Percentiles rank a stretch among this genome's conserved stretches.
These are phyloP conservation scores for Dictyostelium firmibasis DNA, from an alignment of 78 protist genomes.

Conservation along the genomic window DNA sequence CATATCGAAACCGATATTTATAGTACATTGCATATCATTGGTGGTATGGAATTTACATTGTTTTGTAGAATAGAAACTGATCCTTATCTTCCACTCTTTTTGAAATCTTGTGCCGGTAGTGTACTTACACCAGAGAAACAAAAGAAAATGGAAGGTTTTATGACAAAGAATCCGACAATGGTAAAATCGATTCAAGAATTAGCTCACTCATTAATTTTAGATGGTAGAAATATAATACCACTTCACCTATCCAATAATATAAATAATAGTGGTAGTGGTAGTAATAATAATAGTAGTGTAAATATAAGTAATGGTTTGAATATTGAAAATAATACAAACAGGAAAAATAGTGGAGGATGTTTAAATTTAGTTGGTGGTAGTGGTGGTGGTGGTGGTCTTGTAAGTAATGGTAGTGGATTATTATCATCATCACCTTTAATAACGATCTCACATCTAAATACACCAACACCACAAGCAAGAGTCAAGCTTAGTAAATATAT, in stretches of 20 bases:
- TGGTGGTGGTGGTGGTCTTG: not conserved
- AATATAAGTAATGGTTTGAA: not conserved
- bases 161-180: constrained; percentile 10
- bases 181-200: constrained; percentile 45
- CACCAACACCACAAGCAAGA: not conserved
- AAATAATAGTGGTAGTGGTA: not conserved
- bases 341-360: not conserved
- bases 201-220: constrained; percentile 43
- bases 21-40: constrained; percentile 36
- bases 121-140: not conserved
- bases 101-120: constrained; percentile 54
- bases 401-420: not conserved
- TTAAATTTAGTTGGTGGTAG: not conserved
- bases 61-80: constrained; percentile 56
- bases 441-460: not conserved
- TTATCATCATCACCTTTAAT: not conserved
- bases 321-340: not conserved
- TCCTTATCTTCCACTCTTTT: constrained; percentile 50
- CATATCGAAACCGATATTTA: constrained; percentile 39
- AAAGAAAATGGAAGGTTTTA: constrained; percentile 6
- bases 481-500: constrained; percentile 23
- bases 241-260: not conserved
- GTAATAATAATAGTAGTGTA: not conserved
- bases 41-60: constrained; percentile 57
- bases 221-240: constrained; percentile 37